phyloP scores from a whole-genome alignment of 176 grass and related monocot species.

The Puya raimondii region DNA sequence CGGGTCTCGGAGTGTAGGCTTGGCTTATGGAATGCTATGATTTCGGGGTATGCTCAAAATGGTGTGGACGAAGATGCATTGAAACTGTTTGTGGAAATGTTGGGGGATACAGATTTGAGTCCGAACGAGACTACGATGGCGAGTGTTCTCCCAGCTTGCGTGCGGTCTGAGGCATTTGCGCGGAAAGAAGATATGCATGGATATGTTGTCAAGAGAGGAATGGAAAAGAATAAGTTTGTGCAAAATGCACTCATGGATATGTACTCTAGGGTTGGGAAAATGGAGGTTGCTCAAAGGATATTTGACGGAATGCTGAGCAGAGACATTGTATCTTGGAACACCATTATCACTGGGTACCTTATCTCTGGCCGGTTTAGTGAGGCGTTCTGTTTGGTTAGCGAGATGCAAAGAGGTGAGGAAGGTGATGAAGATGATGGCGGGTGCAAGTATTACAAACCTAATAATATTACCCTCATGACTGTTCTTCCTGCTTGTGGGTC shows the following conservation, averaged over 20 bases:
- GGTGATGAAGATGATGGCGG: background rate
- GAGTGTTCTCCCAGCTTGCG: constrained; percentile 58
- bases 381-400: constrained; percentile 46
- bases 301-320: constrained; percentile 40
- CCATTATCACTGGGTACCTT: constrained; percentile 60
- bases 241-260: constrained; percentile 97
- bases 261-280: constrained; percentile 75
- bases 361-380: constrained; percentile 37
- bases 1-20: constrained; percentile 34
- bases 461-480: constrained; percentile 75
- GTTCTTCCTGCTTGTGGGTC: constrained; percentile 69
- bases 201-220: constrained; percentile 70
- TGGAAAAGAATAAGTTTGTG: constrained; percentile 72
- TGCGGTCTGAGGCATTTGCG: constrained; percentile 45
- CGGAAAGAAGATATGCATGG: constrained; percentile 78
- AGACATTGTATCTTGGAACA: constrained; percentile 93
- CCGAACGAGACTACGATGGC: constrained; percentile 86
- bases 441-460: constrained; percentile 26
- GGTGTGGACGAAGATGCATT: constrained; percentile 64
- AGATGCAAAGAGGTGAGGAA: constrained; percentile 37
- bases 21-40: constrained; percentile 89
- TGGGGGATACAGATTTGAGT: constrained; percentile 31
- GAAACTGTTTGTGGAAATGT: constrained; percentile 59
- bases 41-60: constrained; percentile 78
- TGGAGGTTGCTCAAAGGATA: constrained; percentile 49